phyloP scores from a whole-genome alignment of 2,329 filamentous ascomycete genomes.

The Mycocentrospora acerina region DNA sequence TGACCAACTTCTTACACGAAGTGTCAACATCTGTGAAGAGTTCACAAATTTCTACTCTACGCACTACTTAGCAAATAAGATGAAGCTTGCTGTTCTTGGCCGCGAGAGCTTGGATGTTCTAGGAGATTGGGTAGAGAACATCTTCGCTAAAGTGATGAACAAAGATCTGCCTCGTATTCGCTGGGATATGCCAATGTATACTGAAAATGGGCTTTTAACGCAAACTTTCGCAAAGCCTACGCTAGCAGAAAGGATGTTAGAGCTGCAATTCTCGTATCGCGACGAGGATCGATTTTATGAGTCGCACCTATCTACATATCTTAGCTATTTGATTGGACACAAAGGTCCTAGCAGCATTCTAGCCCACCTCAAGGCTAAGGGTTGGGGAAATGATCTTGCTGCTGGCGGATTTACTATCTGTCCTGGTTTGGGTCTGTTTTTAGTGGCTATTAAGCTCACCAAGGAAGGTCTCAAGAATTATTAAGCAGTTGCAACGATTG shows the following conservation, averaged over 20 bases:
- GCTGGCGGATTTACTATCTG: slow-evolving; percentile 76
- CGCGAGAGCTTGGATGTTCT: slow-evolving; percentile 79
- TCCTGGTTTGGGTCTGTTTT: slow-evolving; percentile 78
- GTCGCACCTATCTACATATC: slow-evolving; percentile 79
- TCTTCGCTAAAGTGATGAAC: slow-evolving; percentile 80
- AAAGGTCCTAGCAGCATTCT: slow-evolving; percentile 92
- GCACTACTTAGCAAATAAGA: slow-evolving; percentile 89
- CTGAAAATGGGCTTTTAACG: slow-evolving; percentile 61
- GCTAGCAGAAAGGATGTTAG: slow-evolving; percentile 79
- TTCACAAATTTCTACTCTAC: slow-evolving; percentile 90
- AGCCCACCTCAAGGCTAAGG: slow-evolving; percentile 84
- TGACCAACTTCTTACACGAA: slow-evolving; percentile 73
- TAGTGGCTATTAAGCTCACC: slow-evolving; percentile 76
- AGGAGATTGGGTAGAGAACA: slow-evolving; percentile 78
- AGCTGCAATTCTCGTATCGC: slow-evolving; percentile 79
- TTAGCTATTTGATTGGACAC: slow-evolving; percentile 87
- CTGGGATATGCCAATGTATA: slow-evolving; percentile 66
- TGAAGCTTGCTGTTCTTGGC: slow-evolving; percentile 88
- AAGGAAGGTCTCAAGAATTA: slow-evolving; percentile 83
- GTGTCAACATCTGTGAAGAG: slow-evolving; percentile 82
- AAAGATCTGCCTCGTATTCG: slow-evolving; percentile 71
- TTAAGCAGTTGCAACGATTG: slow-evolving; percentile 74
- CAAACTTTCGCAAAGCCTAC: slow-evolving; percentile 89
- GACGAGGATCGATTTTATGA: slow-evolving; percentile 81
- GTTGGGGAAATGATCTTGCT: slow-evolving; percentile 82